phyloP scores from a whole-genome alignment of 768 basidiomycete species.

The Rhodosporidiobolus odoratus region DNA sequence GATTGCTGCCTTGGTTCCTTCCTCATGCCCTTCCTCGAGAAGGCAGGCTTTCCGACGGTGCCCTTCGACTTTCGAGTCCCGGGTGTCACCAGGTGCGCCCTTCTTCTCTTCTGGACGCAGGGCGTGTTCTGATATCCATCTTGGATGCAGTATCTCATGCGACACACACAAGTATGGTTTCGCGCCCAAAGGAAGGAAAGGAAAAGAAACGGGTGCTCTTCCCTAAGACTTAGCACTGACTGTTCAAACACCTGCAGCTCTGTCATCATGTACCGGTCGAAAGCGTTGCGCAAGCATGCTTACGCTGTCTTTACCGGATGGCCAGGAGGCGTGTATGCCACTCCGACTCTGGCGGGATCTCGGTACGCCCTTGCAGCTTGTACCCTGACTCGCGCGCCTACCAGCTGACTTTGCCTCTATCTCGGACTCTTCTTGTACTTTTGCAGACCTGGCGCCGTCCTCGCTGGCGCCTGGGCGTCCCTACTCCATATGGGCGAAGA shows the following conservation, averaged over 20 bases:
- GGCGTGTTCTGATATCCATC: background rate
- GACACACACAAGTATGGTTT: constrained; percentile 95
- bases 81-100: constrained; percentile 69
- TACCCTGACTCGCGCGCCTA: too few relatives aligned
- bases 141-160: constrained; percentile 74
- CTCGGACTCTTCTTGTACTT: background rate
- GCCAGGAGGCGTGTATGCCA: constrained; percentile 64
- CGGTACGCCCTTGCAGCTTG: constrained; percentile 4
- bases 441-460: constrained; percentile 74
- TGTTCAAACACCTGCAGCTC: constrained; percentile 63
- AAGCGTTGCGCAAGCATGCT: constrained; percentile 35
- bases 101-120: background rate
- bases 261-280: constrained; percentile 84
- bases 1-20: constrained; percentile 55
- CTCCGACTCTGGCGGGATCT: constrained; percentile 36
- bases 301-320: constrained; percentile 42
- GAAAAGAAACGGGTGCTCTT: too few relatives aligned
- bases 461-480: constrained; percentile 94
- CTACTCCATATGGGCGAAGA: constrained; percentile 86
- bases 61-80: constrained; percentile 85
- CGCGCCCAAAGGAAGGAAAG: constrained; percentile 88
- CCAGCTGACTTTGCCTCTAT: too few relatives aligned
- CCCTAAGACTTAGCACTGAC: too few relatives aligned
- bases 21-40: constrained; percentile 84
- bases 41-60: constrained; percentile 43